Percentiles rank a stretch among this genome's conserved stretches.
Conservation (phyloP, 1,284 basidiomycete genomes). For the Chalciporus piperatoides region DNA sequence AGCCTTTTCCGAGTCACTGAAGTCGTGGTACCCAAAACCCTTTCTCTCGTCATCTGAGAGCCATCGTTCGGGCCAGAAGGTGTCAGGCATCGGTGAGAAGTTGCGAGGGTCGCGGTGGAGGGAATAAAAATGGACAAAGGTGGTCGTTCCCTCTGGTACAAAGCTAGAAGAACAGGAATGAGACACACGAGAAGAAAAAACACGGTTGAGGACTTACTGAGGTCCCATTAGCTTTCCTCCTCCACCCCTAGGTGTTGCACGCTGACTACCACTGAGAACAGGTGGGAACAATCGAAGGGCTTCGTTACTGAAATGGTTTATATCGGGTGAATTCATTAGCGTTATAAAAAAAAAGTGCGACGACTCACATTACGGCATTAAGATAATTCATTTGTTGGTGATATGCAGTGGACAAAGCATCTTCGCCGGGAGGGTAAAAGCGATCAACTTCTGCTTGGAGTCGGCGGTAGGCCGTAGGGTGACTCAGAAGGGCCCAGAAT, state of each 20-base stretch:
- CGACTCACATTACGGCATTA: slow-evolving; percentile 50
- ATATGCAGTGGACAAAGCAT: slow-evolving; percentile 33
- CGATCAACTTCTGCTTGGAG: slow-evolving; percentile 51
- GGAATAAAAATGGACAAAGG: slow-evolving; percentile 45
- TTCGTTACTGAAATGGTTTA: slow-evolving; percentile 47
- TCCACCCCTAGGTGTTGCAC: slow-evolving; percentile 40
- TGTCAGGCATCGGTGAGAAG: slow-evolving; percentile 39
- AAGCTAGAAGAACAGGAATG: slow-evolving; percentile 35
- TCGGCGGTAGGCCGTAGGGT: slow-evolving; percentile 43
- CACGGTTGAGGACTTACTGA: slow-evolving; percentile 26
- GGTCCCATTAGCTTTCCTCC: slow-evolving; percentile 36
- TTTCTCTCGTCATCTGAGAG: slow-evolving; percentile 33
- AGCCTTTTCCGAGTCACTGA: slow-evolving; percentile 22
- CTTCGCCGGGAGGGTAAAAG: slow-evolving; percentile 39
- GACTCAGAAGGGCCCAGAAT: slow-evolving; percentile 44
- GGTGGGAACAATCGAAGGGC: slow-evolving; percentile 52
- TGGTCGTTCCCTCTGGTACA: slow-evolving; percentile 47
- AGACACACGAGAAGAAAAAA: slow-evolving; percentile 15
- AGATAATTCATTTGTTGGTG: slow-evolving; percentile 43
- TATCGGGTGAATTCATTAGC: slow-evolving; percentile 10
- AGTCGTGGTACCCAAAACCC: slow-evolving; percentile 26
- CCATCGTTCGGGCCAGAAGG: slow-evolving; percentile 44
- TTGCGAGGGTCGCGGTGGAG: slow-evolving; percentile 41
- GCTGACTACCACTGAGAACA: slow-evolving; percentile 48
- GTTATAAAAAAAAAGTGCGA: slow-evolving; percentile 5